Evolutionary conservation across 2,329 filamentous ascomycete genomes (phyloP), one percentile per base, ranked within the genome.

Genomic region (Diaporthe ampelina): DNA sequence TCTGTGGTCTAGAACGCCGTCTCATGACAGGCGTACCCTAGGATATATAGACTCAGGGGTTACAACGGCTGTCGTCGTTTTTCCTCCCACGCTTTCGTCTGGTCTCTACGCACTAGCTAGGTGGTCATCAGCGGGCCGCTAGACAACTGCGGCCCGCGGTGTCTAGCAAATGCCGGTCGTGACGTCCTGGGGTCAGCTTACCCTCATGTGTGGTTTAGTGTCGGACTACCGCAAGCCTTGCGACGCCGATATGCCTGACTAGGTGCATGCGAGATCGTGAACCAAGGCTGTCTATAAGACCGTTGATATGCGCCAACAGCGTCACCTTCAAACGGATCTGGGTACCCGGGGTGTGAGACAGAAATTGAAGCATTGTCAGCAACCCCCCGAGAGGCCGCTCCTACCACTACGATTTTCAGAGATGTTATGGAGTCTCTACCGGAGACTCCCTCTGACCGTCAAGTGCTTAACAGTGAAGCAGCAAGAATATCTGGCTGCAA

Each of bases 121-220:
- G 17, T 29, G 48, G 26, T 32, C 61, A 48, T 21, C 26, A n/a
- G 45, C 29, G 43, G 61, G 43, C 61, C 61, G 61, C 43, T 67
- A 50, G 43, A 52, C 29, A 13, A 13, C 15, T 19, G n/a, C 63
- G 63, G 63, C 29, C 63, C 63, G 63, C 63, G 2, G 21, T 67
- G 45, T 67, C 63, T 63, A 40, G 21, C 13, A 52, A 52, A 37
- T 67, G 63, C 63, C 63, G 63, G 45, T 26, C 45, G 29, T 37
- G 29, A 29, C 43, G 26, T 32, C 21, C 43, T 40, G n/a, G 29
- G 63, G 63, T 24, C 29, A 52, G 63, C 63, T 52, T 48, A 37
- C 21, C 21, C 7, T 17, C 13, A n/a, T 35, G 45, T 17, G 21
- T 48, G 0, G 29, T 52, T 45, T 67, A 67, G 61, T 67, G 61